Evolutionary conservation across 2,329 filamentous ascomycete genomes (phyloP).

Genomic region (Fusarium sp.): DNA sequence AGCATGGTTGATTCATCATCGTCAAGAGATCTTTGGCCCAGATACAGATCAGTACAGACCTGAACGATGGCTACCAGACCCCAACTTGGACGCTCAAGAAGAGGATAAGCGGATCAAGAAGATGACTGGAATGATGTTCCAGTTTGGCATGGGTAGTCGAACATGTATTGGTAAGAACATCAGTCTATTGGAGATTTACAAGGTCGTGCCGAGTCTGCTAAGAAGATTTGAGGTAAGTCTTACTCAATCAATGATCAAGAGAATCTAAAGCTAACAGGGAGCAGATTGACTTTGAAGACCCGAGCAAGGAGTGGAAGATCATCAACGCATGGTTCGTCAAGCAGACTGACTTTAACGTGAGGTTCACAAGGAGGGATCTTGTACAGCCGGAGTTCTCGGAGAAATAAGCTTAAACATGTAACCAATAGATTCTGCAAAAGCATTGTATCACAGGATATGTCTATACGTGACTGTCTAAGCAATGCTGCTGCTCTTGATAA

Average conservation of each 20-base stretch:
- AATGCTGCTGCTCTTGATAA: conserved; percentile 56
- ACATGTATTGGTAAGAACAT: conserved; percentile 79
- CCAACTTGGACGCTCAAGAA: conserved; percentile 48
- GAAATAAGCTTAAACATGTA: conserved; percentile 2
- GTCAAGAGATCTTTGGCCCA: conserved; percentile 73
- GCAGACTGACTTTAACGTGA: conserved; percentile 65
- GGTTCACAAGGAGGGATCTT: conserved; percentile 57
- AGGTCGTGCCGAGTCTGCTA: conserved; percentile 62
- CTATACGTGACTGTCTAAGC: background rate
- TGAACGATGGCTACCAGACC: conserved; percentile 71
- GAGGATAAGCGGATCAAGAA: conserved; percentile 57
- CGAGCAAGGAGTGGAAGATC: conserved; percentile 66
- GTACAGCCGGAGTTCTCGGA: conserved; percentile 48
- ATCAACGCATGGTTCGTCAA: conserved; percentile 73
- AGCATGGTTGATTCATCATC: conserved; percentile 79
- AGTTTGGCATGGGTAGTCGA: conserved; percentile 77
- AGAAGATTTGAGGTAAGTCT: conserved; percentile 39
- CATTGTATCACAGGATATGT: too few species aligned
- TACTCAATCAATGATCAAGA: accelerated
- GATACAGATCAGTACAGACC: conserved; percentile 75
- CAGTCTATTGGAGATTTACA: conserved; percentile 71
- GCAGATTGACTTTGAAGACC: conserved; percentile 66
- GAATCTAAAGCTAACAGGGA: background rate
- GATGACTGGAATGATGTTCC: conserved; percentile 51
- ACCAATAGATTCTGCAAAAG: background rate